A percentile compares a stretch with the other conserved stretches of the same genome.
Evolutionary conservation across 2,329 filamentous ascomycete genomes (phyloP).

Genomic region (Cytospora mali): DNA sequence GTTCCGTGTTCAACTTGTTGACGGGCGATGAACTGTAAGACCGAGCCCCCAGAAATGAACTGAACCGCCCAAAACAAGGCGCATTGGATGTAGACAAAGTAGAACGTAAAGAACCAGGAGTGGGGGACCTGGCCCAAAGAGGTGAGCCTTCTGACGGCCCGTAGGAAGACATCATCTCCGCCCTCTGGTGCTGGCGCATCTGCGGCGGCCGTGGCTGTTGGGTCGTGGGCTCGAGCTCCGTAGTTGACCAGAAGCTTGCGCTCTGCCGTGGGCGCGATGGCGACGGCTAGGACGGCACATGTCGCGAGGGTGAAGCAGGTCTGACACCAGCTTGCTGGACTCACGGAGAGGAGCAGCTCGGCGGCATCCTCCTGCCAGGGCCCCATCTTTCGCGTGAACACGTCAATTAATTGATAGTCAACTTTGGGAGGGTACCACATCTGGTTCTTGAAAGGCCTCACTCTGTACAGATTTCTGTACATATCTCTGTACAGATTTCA

Average conservation of each 20-base stretch:
- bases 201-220: conserved; percentile 10
- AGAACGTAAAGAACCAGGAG: conserved; percentile 88
- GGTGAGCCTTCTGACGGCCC: conserved; percentile 40
- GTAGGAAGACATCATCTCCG: conserved; percentile 30
- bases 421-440: neutral
- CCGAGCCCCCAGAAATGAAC: conserved; percentile 54
- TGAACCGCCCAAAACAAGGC: conserved; percentile 77
- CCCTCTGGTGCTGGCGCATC: neutral
- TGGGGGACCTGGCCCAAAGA: conserved; percentile 71
- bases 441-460: neutral
- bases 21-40: conserved; percentile 35
- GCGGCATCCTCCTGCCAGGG: neutral
- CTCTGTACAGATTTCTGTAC: neutral
- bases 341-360: conserved; percentile 10
- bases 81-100: conserved; percentile 68
- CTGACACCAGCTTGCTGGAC: conserved; percentile 45
- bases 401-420: neutral
- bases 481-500: neutral
- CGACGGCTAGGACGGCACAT: conserved; percentile 45
- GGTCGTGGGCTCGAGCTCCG: conserved; percentile 45
- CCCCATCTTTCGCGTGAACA: conserved; percentile 8
- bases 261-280: conserved; percentile 48
- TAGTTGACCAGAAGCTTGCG: conserved; percentile 52
- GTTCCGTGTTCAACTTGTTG: conserved; percentile 32
- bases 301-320: conserved; percentile 50